phyloP scores from a whole-genome alignment of 495 filamentous ascomycete species.

The Rusavskia elegans region DNA sequence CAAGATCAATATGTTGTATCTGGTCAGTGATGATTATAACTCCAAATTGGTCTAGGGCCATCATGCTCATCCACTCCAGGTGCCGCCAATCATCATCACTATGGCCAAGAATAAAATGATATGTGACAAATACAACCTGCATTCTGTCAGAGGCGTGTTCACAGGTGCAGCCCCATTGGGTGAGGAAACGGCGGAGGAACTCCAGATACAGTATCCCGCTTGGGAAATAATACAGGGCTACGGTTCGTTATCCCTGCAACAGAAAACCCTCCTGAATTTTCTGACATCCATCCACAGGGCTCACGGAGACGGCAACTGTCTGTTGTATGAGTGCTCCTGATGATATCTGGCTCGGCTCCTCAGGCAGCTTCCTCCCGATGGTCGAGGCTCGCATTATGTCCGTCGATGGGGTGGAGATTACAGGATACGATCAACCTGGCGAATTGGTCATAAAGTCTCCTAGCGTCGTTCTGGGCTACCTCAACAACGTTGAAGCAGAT shows the following conservation, averaged over 20 bases:
- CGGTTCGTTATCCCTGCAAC: slow-evolving; percentile 28
- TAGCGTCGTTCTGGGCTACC: slow-evolving; percentile 64
- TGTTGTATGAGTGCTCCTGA: slow-evolving; percentile 45
- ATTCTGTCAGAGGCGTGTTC: slow-evolving; percentile 48
- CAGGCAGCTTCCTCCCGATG: slow-evolving; percentile 55
- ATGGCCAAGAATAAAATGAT: slow-evolving; percentile 51
- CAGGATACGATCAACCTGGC: slow-evolving; percentile 57
- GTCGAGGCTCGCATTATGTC: slow-evolving; percentile 54
- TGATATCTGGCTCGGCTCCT: slow-evolving; percentile 60
- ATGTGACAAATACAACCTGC: slow-evolving; percentile 59
- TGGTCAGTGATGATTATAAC: slow-evolving; percentile 30
- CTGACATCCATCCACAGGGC: slow-evolving; percentile 26
- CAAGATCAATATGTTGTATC: slow-evolving; percentile 51
- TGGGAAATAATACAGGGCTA: slow-evolving; percentile 67
- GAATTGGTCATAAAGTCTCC: slow-evolving; percentile 67
- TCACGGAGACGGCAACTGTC: slow-evolving; percentile 72
- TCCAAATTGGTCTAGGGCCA: background rate
- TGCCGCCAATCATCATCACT: slow-evolving; percentile 75
- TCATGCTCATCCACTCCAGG: slow-evolving; percentile 21
- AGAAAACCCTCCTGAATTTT: background rate
- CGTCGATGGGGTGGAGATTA: slow-evolving; percentile 61
- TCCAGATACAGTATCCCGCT: slow-evolving; percentile 47
- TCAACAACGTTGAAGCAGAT: slow-evolving; percentile 72
- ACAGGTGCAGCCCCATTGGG: slow-evolving; percentile 78
- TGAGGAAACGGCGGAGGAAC: slow-evolving; percentile 54